Evolutionary conservation across 1,284 basidiomycete genomes (phyloP), one percentile per base, ranked within the genome.

Genomic region (Agaricales sp.): DNA sequence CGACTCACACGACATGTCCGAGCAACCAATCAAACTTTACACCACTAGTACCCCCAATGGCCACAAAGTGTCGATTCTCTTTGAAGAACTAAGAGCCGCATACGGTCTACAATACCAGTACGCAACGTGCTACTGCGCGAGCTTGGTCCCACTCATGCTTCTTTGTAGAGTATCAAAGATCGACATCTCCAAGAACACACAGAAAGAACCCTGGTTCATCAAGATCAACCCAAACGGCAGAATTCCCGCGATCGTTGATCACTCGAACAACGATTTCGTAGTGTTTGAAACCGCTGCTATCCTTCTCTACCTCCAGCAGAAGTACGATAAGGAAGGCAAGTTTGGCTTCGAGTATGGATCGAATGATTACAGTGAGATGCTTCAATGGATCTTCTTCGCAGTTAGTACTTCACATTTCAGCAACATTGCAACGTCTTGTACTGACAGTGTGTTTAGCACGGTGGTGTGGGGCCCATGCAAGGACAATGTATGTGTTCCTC

Each of bases 301-400:
- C 55, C 59, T 84, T 45, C 62, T 84, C 11, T 87, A 86, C 63
- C 67, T 87, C 39, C 69, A 67, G 12, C 73, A 82, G 54, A 72
- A 75, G 54, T 82, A 79, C 57, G 78, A 81, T 57, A 71, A 64
- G 50, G 73, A 80, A 19, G 61, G 66, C 61, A 75, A 74, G 55
- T 76, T 85, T 55, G 71, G 66, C 54, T 82, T 79, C 59, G 66
- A 71, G 55, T 63, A 67, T 38, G 59, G 69, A 19, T 64, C 73
- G 11, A 63, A 74, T 22, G 67, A 73, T 6, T 70, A 74, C 57
- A 80, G 77, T 58, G 74, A 82, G 61, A 71, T 78, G 61, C 59
- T 86, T 16, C 83, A 86, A 58, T 92, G 87, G 88, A 80, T 90
- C 45, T 87, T 89, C 67, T 91, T 86, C 55, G 72, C 75, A 35